Evolutionary conservation across 2,329 filamentous ascomycete genomes (phyloP), one percentile per base, ranked within the genome.

Genomic region (Arthrobotrys conoides): DNA sequence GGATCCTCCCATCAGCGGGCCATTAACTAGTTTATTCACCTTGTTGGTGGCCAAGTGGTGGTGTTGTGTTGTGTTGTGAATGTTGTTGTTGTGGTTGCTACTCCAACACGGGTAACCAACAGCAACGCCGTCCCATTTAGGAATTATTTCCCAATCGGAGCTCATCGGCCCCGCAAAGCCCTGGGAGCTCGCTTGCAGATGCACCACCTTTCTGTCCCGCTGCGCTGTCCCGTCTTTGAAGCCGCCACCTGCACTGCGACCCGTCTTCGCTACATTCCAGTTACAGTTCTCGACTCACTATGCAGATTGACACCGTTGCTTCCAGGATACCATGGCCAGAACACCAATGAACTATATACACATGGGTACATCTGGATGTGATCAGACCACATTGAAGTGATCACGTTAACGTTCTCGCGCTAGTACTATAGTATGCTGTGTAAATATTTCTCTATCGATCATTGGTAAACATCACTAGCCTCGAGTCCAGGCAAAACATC

Each of bases 161-260:
- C 57, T 61, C 57, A 61, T 61, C 57, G 36, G 53, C 57, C 57
- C 57, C 57, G 57, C 57, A 61, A 61, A 24, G 18, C 57, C 57
- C 57, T 61, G 36, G 36, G 27, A 30, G 57, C 57, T 61, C 33
- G 57, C 57, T 61, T 61, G 57, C 57, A 61, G 24, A 30, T 30
- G 51, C 24, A 59, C 53, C 53, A 38, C 53, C 10, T 22, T 36
- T 41, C n/a, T 61, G 57, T 59, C 57, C 36, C 33, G 57, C 33
- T 61, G 57, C 27, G 36, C 57, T 61, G 57, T 61, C 57, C 57
- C 57, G 57, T 61, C 18, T 44, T 27, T 44, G 10, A 59, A 41
- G 53, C 53, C 53, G 27, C 27, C 27, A 30, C 27, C 27, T 30
- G 27, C 27, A 59, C 18, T 27, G 20, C 36, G 20, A 41, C 18